Evolutionary conservation across 2,329 filamentous ascomycete genomes (phyloP).

Genomic region (Niveomyces coronatus): DNA sequence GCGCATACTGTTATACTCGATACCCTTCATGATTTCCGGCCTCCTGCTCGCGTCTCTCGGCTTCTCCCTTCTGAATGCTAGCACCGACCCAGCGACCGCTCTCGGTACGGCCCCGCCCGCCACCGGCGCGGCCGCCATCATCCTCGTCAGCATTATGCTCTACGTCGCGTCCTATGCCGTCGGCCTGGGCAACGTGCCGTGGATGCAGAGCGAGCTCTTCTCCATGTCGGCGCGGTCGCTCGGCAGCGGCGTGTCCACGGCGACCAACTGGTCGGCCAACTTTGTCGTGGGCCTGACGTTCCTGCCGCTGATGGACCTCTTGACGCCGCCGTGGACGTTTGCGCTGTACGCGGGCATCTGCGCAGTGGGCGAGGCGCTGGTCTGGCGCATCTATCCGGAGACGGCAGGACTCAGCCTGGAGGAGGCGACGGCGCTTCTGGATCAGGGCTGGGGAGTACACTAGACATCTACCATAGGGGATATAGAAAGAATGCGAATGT

Average conservation of each 20-base stretch:
- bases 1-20: conserved; percentile 68
- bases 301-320: conserved; percentile 69
- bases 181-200: conserved; percentile 84
- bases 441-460: conserved; percentile 62
- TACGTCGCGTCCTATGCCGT: conserved; percentile 82
- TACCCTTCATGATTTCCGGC: conserved; percentile 73
- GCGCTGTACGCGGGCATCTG: conserved; percentile 68
- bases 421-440: conserved; percentile 63
- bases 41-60: conserved; percentile 61
- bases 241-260: conserved; percentile 63
- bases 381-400: conserved; percentile 76
- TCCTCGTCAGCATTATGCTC: conserved; percentile 66
- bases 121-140: conserved; percentile 37
- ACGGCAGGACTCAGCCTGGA: conserved; percentile 74
- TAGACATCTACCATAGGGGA: conserved; percentile 1
- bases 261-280: conserved; percentile 81
- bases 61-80: conserved; percentile 63
- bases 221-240: conserved; percentile 63
- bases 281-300: conserved; percentile 81
- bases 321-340: conserved; percentile 72
- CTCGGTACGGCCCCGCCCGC: conserved; percentile 20
- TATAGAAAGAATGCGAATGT: not conserved
- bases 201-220: conserved; percentile 93
- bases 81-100: no score
- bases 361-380: conserved; percentile 50